Conservation (phyloP, 1,139 yeast species). For the Yamadazyma sp. region DNA sequence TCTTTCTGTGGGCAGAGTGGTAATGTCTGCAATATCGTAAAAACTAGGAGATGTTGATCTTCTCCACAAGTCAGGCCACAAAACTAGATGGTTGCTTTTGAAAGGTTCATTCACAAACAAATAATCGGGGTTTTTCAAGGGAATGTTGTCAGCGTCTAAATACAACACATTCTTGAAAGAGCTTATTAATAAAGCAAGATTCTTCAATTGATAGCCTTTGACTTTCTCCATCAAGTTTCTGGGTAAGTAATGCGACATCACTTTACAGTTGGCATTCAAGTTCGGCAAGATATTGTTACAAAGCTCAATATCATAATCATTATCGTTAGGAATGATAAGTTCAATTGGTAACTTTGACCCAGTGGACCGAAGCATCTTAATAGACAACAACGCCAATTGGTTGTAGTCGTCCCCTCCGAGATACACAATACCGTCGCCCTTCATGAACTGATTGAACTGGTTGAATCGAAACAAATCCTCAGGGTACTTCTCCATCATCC, state of each 20-base stretch:
- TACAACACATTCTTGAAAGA: conserved; percentile 35
- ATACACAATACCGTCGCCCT: conserved; percentile 59
- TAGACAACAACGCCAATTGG: conserved; percentile 54
- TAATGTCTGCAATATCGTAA: conserved; percentile 31
- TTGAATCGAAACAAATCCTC: conserved; percentile 19
- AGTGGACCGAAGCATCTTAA: conserved; percentile 50
- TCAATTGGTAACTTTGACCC: conserved; percentile 62
- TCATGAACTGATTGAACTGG: conserved; percentile 27
- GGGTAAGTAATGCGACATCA: conserved; percentile 34
- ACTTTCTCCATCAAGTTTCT: conserved; percentile 18
- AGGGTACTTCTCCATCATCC: conserved; percentile 25
- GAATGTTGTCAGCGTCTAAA: conserved; percentile 39
- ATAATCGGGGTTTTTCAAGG: conserved; percentile 32
- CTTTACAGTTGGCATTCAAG: conserved; percentile 31
- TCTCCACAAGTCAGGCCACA: conserved; percentile 46
- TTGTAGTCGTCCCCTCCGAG: conserved; percentile 63
- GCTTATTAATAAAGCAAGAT: conserved; percentile 33
- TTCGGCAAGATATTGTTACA: conserved; percentile 30
- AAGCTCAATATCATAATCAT: conserved; percentile 31
- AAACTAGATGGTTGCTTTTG: conserved; percentile 24
- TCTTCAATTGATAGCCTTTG: conserved; percentile 33
- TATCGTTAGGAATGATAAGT: conserved; percentile 35
- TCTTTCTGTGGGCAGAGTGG: conserved; percentile 19
- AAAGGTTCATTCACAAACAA: conserved; percentile 34
- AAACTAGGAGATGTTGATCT: conserved; percentile 36